Conservation (phyloP, 331 rosid species). For the Cydonia oblonga region DNA sequence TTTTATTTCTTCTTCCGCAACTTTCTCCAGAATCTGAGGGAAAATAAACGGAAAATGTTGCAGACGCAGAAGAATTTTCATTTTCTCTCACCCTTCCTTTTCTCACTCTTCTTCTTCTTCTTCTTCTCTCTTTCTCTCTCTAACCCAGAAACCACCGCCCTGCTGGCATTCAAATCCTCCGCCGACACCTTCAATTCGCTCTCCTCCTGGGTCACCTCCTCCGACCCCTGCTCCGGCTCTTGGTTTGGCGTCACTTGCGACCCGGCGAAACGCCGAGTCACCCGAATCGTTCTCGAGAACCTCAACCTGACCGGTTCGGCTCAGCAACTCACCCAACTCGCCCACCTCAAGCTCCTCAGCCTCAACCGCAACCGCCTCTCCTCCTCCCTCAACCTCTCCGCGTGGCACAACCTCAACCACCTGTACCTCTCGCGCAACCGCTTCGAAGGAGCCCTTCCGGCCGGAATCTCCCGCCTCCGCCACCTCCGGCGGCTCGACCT, state of each 20-base stretch:
- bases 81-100: neutral
- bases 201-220: constrained; percentile 14
- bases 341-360: constrained; percentile 9
- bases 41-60: neutral
- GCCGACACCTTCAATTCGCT: constrained; percentile 15
- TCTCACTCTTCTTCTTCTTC: neutral
- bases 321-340: constrained; percentile 8
- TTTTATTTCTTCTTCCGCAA: neutral
- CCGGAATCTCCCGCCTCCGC: constrained; percentile 4
- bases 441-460: constrained; percentile 9
- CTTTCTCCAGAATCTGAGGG: neutral
- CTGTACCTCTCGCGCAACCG: constrained; percentile 21
- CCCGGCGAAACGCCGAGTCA: neutral
- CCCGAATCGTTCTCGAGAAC: constrained; percentile 13
- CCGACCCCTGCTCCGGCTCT: constrained; percentile 17
- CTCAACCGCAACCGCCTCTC: constrained; percentile 16
- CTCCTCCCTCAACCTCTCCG: constrained; percentile 5
- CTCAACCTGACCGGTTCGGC: constrained; percentile 17
- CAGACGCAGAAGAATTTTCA: neutral
- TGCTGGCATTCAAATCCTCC: constrained; percentile 18
- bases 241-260: constrained; percentile 33
- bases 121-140: constrained; percentile 9
- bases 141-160: neutral
- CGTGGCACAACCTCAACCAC: constrained; percentile 19
- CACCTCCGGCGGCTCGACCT: constrained; percentile 11